Conservation (phyloP, 768 basidiomycete genomes). For the Macrolepiota albuminosa region DNA sequence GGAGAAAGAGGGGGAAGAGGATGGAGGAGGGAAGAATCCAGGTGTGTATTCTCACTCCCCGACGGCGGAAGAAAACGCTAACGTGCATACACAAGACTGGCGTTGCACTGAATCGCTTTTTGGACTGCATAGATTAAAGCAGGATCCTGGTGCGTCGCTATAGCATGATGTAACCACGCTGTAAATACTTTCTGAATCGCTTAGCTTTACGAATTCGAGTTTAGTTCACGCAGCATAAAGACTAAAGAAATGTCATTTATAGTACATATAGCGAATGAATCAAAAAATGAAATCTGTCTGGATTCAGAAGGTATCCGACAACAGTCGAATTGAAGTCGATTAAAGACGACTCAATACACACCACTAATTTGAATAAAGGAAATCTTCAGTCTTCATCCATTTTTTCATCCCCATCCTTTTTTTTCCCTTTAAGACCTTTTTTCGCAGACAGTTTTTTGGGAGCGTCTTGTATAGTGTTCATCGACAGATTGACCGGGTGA, state of each 20-base stretch:
- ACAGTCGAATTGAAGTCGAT: too few species aligned
- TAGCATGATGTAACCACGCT: background rate
- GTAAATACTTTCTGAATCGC: background rate
- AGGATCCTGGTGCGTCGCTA: background rate
- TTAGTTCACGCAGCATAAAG: background rate
- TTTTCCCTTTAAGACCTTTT: too few species aligned
- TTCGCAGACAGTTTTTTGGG: too few species aligned
- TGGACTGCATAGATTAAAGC: background rate
- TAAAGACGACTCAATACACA: too few species aligned
- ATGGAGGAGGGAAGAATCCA: slow-evolving; percentile 46
- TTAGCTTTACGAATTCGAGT: background rate
- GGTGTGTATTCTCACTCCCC: slow-evolving; percentile 16
- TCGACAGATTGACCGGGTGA: too few species aligned
- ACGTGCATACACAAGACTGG: slow-evolving; percentile 34
- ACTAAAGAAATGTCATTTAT: background rate
- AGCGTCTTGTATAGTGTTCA: too few species aligned
- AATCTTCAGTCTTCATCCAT: too few species aligned
- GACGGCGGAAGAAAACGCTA: background rate
- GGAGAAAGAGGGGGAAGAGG: slow-evolving; percentile 25
- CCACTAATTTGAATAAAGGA: too few species aligned
- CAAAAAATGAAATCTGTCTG: too few species aligned
- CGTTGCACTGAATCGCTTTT: slow-evolving; percentile 55
- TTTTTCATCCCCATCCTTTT: too few species aligned
- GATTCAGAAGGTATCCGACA: too few species aligned
- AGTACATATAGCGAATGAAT: too few species aligned